phyloP scores from a whole-genome alignment of 2,329 filamentous ascomycete species.

The Blastomyces emzantsi region DNA sequence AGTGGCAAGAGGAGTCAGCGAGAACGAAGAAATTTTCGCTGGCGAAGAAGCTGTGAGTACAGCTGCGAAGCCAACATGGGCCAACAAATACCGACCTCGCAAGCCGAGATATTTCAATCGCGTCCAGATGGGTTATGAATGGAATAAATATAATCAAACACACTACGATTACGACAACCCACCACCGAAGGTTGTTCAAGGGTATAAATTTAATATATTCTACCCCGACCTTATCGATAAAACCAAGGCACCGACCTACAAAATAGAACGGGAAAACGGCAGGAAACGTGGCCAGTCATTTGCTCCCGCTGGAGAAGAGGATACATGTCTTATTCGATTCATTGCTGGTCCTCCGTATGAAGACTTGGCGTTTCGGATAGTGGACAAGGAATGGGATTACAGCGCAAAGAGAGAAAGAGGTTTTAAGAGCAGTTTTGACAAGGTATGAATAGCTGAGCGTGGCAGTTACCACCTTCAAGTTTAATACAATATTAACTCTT shows the following conservation, averaged over 20 bases:
- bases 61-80: constrained; percentile 62
- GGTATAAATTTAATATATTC: constrained; percentile 99
- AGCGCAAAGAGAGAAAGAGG: constrained; percentile 90
- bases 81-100: constrained; percentile 72
- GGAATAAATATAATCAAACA: constrained; percentile 99
- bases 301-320: constrained; percentile 87
- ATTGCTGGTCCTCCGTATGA: constrained; percentile 93
- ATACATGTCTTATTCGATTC: constrained; percentile 94
- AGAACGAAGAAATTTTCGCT: constrained; percentile 93
- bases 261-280: constrained; percentile 88
- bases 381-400: constrained; percentile 99
- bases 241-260: constrained; percentile 86
- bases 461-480: background rate
- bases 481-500: constrained; percentile 11
- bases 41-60: constrained; percentile 72
- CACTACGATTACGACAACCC: constrained; percentile 99
- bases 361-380: constrained; percentile 92
- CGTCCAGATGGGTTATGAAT: constrained; percentile 98
- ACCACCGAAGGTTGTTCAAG: constrained; percentile 94
- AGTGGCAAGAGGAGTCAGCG: constrained; percentile 78
- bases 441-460: constrained; percentile 48
- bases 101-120: constrained; percentile 98
- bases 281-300: constrained; percentile 84
- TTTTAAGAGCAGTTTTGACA: constrained; percentile 95
- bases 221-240: constrained; percentile 97